Conservation (phyloP, 2,329 filamentous ascomycete genomes). For the Xylariaceae sp. region DNA sequence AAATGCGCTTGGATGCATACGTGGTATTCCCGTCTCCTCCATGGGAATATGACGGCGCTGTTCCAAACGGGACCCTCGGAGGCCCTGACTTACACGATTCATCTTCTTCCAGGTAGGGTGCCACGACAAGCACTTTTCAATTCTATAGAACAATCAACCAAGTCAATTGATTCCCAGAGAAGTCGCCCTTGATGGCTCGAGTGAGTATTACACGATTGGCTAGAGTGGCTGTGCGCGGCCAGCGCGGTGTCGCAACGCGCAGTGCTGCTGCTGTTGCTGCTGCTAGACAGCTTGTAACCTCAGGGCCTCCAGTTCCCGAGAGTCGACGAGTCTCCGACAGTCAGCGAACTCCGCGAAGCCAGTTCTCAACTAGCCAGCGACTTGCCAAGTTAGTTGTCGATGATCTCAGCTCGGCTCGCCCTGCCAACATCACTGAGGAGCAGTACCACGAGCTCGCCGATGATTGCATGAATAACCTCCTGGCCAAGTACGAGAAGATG, state of each 20-base stretch:
- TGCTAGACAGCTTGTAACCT: constrained; percentile 16
- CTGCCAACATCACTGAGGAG: constrained; percentile 61
- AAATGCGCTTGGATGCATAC: no score
- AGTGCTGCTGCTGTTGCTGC: constrained; percentile 17
- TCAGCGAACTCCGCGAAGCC: constrained; percentile 8
- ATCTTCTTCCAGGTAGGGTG: background rate
- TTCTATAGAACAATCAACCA: background rate
- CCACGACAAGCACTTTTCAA: background rate
- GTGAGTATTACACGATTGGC: constrained; percentile 35
- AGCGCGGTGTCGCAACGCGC: constrained; percentile 29
- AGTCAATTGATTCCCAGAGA: background rate
- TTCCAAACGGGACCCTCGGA: no score
- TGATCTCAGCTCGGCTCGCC: constrained; percentile 29
- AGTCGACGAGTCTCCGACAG: background rate
- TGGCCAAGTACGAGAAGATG: constrained; percentile 61
- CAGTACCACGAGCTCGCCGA: constrained; percentile 78
- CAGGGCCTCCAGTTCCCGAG: constrained; percentile 18
- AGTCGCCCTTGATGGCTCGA: constrained; percentile 30
- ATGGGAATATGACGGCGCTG: background rate
- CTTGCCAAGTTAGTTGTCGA: constrained; percentile 37
- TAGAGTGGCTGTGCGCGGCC: constrained; percentile 34
- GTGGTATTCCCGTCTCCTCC: no score
- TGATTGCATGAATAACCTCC: constrained; percentile 58
- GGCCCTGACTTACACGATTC: background rate
- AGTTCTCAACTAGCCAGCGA: constrained; percentile 36